Evolutionary conservation across 1,284 basidiomycete species (phyloP).

Genomic region (Cystobasidiaceae sp.): DNA sequence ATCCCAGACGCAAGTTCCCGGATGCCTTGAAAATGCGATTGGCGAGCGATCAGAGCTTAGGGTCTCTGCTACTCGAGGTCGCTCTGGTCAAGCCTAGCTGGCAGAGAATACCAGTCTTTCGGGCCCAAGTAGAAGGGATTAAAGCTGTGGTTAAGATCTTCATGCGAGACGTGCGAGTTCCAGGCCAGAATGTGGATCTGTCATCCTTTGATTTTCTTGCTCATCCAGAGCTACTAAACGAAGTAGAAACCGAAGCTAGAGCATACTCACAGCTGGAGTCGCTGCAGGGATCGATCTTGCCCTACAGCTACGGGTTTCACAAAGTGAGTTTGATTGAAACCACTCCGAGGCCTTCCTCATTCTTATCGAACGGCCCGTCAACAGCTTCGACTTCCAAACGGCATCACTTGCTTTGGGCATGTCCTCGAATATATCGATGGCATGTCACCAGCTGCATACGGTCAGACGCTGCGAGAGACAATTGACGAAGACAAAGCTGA

Average conservation of each 20-base stretch:
- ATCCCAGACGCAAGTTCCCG: too few species aligned
- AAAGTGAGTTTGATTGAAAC: neutral
- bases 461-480: neutral
- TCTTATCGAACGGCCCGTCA: neutral
- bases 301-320: conserved; percentile 2
- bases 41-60: too few species aligned
- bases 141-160: too few species aligned
- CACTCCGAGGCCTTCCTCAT: neutral
- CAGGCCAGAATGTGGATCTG: neutral
- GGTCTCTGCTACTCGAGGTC: too few species aligned
- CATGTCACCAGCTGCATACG: neutral
- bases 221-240: neutral
- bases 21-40: too few species aligned
- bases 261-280: neutral
- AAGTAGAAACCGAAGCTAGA: neutral
- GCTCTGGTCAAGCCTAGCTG: too few species aligned
- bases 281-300: neutral
- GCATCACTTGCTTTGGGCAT: neutral
- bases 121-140: too few species aligned
- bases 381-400: neutral
- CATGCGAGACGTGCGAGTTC: neutral
- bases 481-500: neutral
- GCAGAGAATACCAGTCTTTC: too few species aligned
- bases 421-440: neutral
- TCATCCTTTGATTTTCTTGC: neutral